These are phyloP conservation scores for Adansonia gregorii DNA, from an alignment of 441 rosid genomes.

Conservation along the genomic window DNA sequence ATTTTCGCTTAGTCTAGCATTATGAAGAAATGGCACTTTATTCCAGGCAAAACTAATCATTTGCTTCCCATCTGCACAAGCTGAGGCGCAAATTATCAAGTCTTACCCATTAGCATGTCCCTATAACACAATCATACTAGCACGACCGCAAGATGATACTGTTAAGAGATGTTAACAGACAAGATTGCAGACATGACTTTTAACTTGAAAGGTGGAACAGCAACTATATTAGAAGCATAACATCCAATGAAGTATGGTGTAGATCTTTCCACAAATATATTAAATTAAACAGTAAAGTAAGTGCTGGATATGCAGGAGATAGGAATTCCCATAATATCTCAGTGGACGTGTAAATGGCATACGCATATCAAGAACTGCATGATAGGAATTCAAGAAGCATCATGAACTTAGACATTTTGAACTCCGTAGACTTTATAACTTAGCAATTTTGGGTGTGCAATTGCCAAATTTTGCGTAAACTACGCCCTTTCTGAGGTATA, in stretches of 20 bases:
- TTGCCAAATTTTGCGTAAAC: not conserved
- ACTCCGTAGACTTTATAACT: not conserved
- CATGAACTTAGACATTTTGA: not conserved
- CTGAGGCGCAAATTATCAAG: constrained; percentile 25
- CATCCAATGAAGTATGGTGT: not conserved
- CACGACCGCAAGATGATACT: not conserved
- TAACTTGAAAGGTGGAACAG: not conserved
- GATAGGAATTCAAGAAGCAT: not conserved
- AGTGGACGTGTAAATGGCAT: not conserved
- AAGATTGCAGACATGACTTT: not conserved
- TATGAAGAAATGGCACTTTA: constrained; percentile 47
- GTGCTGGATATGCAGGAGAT: not conserved
- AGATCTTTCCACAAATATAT: not conserved
- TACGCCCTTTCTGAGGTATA: not conserved
- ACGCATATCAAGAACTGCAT: not conserved
- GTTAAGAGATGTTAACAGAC: not conserved
- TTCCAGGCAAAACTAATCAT: constrained; percentile 58
- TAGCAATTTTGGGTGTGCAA: not conserved
- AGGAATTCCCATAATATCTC: not conserved
- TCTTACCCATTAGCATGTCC: constrained; percentile 6
- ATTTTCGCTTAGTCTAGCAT: constrained; percentile 41
- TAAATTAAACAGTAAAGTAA: not conserved
- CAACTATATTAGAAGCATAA: not conserved
- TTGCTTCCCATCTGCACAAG: constrained; percentile 63
- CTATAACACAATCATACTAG: not conserved